Evolutionary conservation across 768 basidiomycete species (phyloP), one percentile per base, ranked within the genome.

Genomic region (Atractiella rhizophila): DNA sequence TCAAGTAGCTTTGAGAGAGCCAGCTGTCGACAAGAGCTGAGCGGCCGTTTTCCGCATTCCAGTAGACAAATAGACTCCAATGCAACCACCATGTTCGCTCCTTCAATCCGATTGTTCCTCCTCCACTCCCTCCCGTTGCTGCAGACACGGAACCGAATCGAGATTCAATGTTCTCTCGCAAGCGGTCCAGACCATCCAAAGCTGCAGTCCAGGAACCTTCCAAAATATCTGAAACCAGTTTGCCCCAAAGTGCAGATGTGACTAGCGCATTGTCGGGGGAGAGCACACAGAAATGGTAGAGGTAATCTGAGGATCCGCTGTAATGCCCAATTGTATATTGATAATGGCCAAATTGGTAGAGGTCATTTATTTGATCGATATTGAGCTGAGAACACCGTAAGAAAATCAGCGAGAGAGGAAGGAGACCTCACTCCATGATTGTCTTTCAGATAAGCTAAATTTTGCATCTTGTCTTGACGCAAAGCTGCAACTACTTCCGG

Each of bases 261-360:
- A 80, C 85, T 56, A 88, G 76, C 38, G 86, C 78, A 43, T 68
- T 67, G 57, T 88, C 81, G 42, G 85, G 91, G 35, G 86, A 88
- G 46, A 98, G 74, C 19, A 96, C 76, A 42, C 86, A 81, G 68
- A 96, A 98, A 57, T 96, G 88, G 66, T 96, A 94, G 42, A 98
- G 68, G 63, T 91, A 96, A 60, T 94, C 83, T 35, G 86, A 85
- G 13, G 91, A 85, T 36, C 80, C 80, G 52, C 74, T 76, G 65
- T 98, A 98, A 60, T 83, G 82, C 32, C 91, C 91, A 58, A 81
- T 81, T n/a, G 88, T 80, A 62, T 82, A 98, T 63, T 91, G 86
- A 65, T 86, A 96, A 56, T 94, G 78, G 40, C 91, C 91, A 62
- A 88, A 94, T 63, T 85, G 82, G 66, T 98, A 96, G 8, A 98